Percentiles rank a stretch among this genome's conserved stretches.
These are phyloP conservation scores for Lasiodiplodia citricola DNA, from an alignment of 2,329 filamentous ascomycete genomes.

Conservation along the genomic window DNA sequence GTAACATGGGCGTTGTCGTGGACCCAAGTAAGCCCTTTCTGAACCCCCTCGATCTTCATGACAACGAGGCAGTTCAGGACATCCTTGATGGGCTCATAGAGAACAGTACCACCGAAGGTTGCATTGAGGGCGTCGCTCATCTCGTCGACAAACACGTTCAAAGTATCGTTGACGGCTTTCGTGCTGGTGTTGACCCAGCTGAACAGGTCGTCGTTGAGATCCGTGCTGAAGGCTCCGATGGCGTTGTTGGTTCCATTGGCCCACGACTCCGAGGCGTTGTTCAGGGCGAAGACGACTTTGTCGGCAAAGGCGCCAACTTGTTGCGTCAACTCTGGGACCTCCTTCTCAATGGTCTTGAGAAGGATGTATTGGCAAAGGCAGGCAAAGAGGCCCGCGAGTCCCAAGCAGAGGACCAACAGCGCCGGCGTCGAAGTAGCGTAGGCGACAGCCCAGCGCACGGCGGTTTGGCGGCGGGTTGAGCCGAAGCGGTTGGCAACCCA, in stretches of 20 bases:
- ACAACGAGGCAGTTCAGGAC: slow-evolving; percentile 87
- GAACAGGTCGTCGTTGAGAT: slow-evolving; percentile 84
- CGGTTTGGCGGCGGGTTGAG: slow-evolving; percentile 67
- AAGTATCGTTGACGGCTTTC: slow-evolving; percentile 78
- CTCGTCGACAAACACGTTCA: slow-evolving; percentile 79
- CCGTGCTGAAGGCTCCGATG: slow-evolving; percentile 66
- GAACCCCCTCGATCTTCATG: slow-evolving; percentile 81
- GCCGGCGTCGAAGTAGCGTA: slow-evolving; percentile 86
- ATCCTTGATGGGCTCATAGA: slow-evolving; percentile 77
- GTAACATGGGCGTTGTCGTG: slow-evolving; percentile 82
- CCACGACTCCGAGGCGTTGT: slow-evolving; percentile 78
- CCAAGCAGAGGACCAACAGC: slow-evolving; percentile 84
- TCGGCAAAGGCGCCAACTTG: slow-evolving; percentile 81
- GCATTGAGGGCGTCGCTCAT: slow-evolving; percentile 75
- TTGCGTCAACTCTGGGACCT: slow-evolving; percentile 74
- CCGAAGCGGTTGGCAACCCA: slow-evolving; percentile 70
- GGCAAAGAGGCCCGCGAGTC: slow-evolving; percentile 78
- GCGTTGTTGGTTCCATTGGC: slow-evolving; percentile 75
- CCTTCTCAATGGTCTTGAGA: slow-evolving; percentile 72
- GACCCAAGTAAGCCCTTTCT: slow-evolving; percentile 93
- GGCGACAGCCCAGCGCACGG: slow-evolving; percentile 81
- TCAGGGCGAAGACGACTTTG: slow-evolving; percentile 74
- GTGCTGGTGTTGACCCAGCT: slow-evolving; percentile 88
- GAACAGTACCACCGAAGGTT: slow-evolving; percentile 81
- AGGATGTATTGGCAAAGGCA: slow-evolving; percentile 83